A percentile compares a stretch with the other conserved stretches of the same genome.
Evolutionary conservation across 1,284 basidiomycete genomes (phyloP).

Genomic region (Pisolithus thermaeus): DNA sequence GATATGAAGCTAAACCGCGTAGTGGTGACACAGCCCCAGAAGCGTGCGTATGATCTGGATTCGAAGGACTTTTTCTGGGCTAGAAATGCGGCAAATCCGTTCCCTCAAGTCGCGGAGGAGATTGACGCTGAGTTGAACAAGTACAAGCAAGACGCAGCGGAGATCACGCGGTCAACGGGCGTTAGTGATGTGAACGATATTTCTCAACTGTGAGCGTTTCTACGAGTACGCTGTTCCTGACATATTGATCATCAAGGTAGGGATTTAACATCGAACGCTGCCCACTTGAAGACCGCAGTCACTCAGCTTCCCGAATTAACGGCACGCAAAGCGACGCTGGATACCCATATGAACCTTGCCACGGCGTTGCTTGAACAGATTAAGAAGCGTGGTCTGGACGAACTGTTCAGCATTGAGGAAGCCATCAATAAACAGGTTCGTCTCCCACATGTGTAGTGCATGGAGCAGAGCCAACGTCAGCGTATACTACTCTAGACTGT

Average conservation of each 20-base stretch:
- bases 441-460: neutral
- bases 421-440: slow-evolving; percentile 75
- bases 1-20: slow-evolving; percentile 97
- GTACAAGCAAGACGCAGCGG: slow-evolving; percentile 96
- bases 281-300: slow-evolving; percentile 95
- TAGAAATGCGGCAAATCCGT: slow-evolving; percentile 92
- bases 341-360: slow-evolving; percentile 99
- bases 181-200: slow-evolving; percentile 96
- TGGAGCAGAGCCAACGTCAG: slow-evolving; percentile 5
- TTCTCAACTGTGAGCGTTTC: slow-evolving; percentile 71
- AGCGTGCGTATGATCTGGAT: slow-evolving; percentile 93
- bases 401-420: slow-evolving; percentile 96
- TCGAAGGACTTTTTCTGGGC: slow-evolving; percentile 99
- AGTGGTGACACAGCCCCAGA: slow-evolving; percentile 69
- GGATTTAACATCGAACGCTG: slow-evolving; percentile 91
- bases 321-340: slow-evolving; percentile 91
- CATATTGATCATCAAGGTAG: slow-evolving; percentile 35
- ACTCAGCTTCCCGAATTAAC: slow-evolving; percentile 98
- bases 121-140: slow-evolving; percentile 90
- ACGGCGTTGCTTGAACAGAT: slow-evolving; percentile 94
- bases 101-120: slow-evolving; percentile 98
- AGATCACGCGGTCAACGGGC: slow-evolving; percentile 94
- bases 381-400: slow-evolving; percentile 92
- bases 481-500: slow-evolving; percentile 49
- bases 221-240: neutral